Conservation (phyloP, 495 filamentous ascomycete genomes). For the Penicillium cosmopolitanum region DNA sequence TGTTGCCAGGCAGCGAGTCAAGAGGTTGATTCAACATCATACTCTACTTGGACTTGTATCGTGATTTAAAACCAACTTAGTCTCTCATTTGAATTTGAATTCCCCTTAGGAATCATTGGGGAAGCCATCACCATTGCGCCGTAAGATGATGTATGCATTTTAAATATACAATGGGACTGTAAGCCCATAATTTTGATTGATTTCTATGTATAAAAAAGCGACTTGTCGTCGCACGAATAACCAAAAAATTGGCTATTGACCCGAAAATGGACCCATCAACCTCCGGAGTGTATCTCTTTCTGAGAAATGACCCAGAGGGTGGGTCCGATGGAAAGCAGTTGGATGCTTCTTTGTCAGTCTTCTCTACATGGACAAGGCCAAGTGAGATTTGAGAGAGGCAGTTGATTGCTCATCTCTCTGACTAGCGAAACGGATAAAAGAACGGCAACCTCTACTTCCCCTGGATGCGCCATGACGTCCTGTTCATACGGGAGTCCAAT, state of each 20-base stretch:
- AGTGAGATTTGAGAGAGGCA: conserved; percentile 46
- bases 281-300: conserved; percentile 16
- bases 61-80: too few relatives aligned
- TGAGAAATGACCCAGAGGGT: conserved; percentile 35
- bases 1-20: too few relatives aligned
- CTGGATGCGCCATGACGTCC: conserved; percentile 26
- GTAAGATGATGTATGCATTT: too few relatives aligned
- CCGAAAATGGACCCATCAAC: conserved; percentile 33
- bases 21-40: too few relatives aligned
- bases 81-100: too few relatives aligned
- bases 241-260: conserved; percentile 12
- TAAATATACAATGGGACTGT: neutral
- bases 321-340: conserved; percentile 54
- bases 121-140: too few relatives aligned
- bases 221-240: conserved; percentile 20
- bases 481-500: conserved; percentile 7
- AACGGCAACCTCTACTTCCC: conserved; percentile 48
- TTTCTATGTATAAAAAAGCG: conserved; percentile 17
- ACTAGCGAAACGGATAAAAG: conserved; percentile 49
- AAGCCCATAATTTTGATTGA: neutral
- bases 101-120: too few relatives aligned
- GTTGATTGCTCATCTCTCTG: conserved; percentile 55
- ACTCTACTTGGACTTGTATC: too few relatives aligned
- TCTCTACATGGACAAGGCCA: conserved; percentile 34
- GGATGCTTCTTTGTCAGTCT: conserved; percentile 56